These are phyloP conservation scores for Salix koriyanagi DNA, from an alignment of 345 rosid genomes.

Conservation along the genomic window DNA sequence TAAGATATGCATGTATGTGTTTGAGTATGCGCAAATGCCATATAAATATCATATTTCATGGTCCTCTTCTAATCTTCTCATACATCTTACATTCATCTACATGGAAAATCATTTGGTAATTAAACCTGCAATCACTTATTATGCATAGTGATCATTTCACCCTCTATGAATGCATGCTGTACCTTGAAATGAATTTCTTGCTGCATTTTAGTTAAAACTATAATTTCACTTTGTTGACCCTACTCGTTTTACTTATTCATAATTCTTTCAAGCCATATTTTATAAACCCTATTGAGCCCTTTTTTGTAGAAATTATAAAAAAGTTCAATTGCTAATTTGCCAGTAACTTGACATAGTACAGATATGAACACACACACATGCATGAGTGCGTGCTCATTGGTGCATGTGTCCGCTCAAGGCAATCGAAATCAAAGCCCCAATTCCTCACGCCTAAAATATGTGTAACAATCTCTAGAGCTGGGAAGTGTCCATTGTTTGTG, in stretches of 20 bases:
- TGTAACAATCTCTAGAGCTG: neutral
- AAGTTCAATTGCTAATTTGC: neutral
- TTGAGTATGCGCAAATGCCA: neutral
- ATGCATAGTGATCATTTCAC: neutral
- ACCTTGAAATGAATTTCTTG: neutral
- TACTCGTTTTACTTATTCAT: neutral
- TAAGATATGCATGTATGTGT: neutral
- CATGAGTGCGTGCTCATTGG: neutral
- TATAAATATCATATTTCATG: neutral
- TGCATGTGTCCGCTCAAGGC: neutral
- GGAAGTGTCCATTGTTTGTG: neutral
- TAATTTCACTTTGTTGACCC: neutral
- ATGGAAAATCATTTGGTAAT: neutral
- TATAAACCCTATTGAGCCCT: neutral
- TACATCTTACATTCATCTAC: neutral
- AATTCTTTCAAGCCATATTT: neutral
- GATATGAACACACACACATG: neutral
- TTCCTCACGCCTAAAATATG: neutral
- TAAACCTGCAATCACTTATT: neutral
- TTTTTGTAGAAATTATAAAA: neutral
- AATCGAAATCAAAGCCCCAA: neutral
- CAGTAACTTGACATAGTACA: neutral
- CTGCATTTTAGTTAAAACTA: neutral
- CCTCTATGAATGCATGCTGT: neutral
- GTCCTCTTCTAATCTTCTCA: neutral